Percentiles rank a stretch among this genome's conserved stretches.
phyloP scores from a whole-genome alignment of 768 basidiomycete species.

The Pisolithus albus region DNA sequence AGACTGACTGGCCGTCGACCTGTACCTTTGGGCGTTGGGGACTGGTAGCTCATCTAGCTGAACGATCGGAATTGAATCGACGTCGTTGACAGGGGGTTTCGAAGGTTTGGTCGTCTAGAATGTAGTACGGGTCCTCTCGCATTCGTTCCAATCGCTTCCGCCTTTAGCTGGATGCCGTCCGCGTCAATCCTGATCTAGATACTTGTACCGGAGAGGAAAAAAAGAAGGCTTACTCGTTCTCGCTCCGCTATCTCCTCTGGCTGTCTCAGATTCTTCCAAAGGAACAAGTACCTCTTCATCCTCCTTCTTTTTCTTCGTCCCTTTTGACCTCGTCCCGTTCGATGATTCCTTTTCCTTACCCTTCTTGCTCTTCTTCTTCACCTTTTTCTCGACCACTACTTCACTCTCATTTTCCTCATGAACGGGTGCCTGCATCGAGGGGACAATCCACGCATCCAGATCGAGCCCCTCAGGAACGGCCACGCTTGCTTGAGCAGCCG shows the following conservation, averaged over 20 bases:
- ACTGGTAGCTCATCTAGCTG: conserved; percentile 66
- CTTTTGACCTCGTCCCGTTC: conserved; percentile 27
- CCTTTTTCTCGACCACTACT: conserved; percentile 32
- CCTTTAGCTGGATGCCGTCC: conserved; percentile 49
- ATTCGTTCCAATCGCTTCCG: conserved; percentile 68
- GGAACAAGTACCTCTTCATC: conserved; percentile 29
- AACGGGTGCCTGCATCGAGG: conserved; percentile 38
- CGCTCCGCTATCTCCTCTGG: conserved; percentile 53
- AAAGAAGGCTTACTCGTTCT: conserved; percentile 49
- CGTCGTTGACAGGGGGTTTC: conserved; percentile 41
- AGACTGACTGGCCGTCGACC: too few species aligned
- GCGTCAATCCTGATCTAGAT: conserved; percentile 2
- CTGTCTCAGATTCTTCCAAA: conserved; percentile 43
- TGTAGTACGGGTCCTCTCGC: conserved; percentile 88
- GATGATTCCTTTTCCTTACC: conserved; percentile 39
- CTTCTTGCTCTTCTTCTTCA: conserved; percentile 38
- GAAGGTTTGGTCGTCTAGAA: conserved; percentile 54
- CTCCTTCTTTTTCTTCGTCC: conserved; percentile 41
- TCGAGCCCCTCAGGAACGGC: conserved; percentile 79
- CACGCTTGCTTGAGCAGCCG: conserved; percentile 74
- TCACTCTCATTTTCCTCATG: conserved; percentile 21
- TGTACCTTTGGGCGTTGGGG: conserved; percentile 32
- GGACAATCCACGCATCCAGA: conserved; percentile 79
- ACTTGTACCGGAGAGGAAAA: neutral
- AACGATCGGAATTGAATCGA: conserved; percentile 93